Evolutionary conservation across 768 basidiomycete species (phyloP).

Genomic region (Suillus sp.): DNA sequence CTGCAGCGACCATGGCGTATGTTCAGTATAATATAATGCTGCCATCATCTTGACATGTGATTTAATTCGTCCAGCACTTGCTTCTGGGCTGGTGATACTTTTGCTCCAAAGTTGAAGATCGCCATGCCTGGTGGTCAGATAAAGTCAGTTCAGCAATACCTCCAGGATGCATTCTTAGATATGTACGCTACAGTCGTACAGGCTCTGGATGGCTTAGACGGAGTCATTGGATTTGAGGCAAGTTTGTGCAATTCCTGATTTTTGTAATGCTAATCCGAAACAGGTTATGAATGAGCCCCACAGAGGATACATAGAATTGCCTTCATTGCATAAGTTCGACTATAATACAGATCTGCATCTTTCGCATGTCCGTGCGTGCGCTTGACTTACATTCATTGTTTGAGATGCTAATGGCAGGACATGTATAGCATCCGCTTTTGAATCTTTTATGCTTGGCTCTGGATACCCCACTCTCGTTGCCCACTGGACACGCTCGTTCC

Average conservation of each 20-base stretch:
- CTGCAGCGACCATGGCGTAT: slow-evolving; percentile 91
- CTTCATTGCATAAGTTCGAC: slow-evolving; percentile 82
- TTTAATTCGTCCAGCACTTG: slow-evolving; percentile 58
- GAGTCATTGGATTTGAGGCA: slow-evolving; percentile 90
- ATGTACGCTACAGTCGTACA: slow-evolving; percentile 72
- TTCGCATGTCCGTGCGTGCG: slow-evolving; percentile 65
- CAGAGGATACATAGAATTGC: slow-evolving; percentile 84
- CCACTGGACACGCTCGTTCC: slow-evolving; percentile 84
- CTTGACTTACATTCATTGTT: neutral
- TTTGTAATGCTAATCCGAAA: slow-evolving; percentile 11
- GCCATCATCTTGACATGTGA: slow-evolving; percentile 2
- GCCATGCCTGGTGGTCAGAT: slow-evolving; percentile 47
- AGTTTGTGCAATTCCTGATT: slow-evolving; percentile 13
- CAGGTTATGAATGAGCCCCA: slow-evolving; percentile 96
- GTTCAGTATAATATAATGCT: slow-evolving; percentile 29
- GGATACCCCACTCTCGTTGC: slow-evolving; percentile 83
- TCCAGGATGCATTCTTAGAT: slow-evolving; percentile 80
- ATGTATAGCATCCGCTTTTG: slow-evolving; percentile 69
- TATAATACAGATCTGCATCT: slow-evolving; percentile 96
- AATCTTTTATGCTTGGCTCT: slow-evolving; percentile 91
- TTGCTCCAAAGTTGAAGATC: slow-evolving; percentile 72
- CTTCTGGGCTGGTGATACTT: slow-evolving; percentile 91
- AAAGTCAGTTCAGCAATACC: slow-evolving; percentile 74
- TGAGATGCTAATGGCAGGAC: neutral
- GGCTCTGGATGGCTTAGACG: slow-evolving; percentile 71